phyloP scores from a whole-genome alignment of 805 yeast species.

The Wickerhamomyces ciferrii region DNA sequence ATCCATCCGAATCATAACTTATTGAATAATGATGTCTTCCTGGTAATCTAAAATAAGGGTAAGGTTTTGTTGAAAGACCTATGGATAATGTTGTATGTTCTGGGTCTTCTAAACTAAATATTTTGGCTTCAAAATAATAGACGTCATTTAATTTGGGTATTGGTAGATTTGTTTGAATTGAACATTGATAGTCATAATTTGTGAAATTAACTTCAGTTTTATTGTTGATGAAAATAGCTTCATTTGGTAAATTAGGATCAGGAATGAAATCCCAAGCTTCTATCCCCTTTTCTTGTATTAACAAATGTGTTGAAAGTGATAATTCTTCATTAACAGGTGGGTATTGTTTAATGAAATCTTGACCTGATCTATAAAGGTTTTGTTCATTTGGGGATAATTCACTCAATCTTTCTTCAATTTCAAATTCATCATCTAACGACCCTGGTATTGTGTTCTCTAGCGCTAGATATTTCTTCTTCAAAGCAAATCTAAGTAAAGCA shows the following conservation, averaged over 20 bases:
- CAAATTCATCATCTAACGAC: slow-evolving; percentile 43
- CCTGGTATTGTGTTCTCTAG: slow-evolving; percentile 40
- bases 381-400: slow-evolving; percentile 49
- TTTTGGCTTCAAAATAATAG: slow-evolving; percentile 62
- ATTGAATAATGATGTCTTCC: slow-evolving; percentile 68
- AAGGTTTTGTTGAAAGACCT: slow-evolving; percentile 68
- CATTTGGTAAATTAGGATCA: slow-evolving; percentile 39
- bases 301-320: slow-evolving; percentile 23
- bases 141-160: slow-evolving; percentile 43
- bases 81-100: slow-evolving; percentile 49
- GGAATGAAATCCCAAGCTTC: slow-evolving; percentile 72
- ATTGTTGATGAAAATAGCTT: slow-evolving; percentile 49
- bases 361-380: slow-evolving; percentile 38
- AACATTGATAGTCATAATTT: slow-evolving; percentile 31
- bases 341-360: slow-evolving; percentile 23
- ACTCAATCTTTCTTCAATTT: slow-evolving; percentile 49
- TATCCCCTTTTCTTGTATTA: slow-evolving; percentile 78
- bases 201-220: slow-evolving; percentile 18
- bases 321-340: slow-evolving; percentile 17
- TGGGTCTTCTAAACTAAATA: slow-evolving; percentile 38
- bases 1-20: slow-evolving; percentile 71
- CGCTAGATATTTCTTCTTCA: slow-evolving; percentile 5
- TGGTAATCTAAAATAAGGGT: slow-evolving; percentile 71
- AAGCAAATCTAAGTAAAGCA: neutral
- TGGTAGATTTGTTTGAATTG: slow-evolving; percentile 44